Conservation (phyloP, 768 basidiomycete species). For the Rubroboletus pulcherrimus region DNA sequence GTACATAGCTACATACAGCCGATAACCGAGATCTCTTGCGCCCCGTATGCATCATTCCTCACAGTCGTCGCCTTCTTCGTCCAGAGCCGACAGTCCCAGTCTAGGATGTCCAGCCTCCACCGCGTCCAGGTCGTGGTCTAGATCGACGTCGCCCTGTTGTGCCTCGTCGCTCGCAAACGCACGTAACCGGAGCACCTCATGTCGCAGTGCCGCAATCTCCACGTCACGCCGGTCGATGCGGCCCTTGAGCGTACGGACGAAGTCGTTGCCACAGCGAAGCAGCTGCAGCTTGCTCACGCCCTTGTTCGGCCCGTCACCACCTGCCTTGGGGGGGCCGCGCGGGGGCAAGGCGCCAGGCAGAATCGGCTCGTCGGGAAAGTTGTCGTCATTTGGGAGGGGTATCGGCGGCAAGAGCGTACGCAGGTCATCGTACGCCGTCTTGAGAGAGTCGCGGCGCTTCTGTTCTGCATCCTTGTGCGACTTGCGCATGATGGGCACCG, state of each 20-base stretch:
- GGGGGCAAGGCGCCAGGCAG: conserved; percentile 89
- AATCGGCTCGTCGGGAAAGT: conserved; percentile 65
- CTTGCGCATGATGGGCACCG: conserved; percentile 57
- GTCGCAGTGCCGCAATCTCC: conserved; percentile 65
- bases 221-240: conserved; percentile 77
- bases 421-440: conserved; percentile 87
- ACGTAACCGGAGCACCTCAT: conserved; percentile 62
- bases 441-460: conserved; percentile 93
- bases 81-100: conserved; percentile 24
- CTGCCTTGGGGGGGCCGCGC: conserved; percentile 79
- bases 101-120: conserved; percentile 19
- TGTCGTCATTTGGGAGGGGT: conserved; percentile 73
- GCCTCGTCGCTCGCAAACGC: conserved; percentile 26
- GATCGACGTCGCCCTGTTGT: conserved; percentile 23
- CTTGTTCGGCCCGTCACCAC: conserved; percentile 90
- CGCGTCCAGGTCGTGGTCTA: conserved; percentile 30
- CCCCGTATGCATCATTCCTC: conserved; percentile 16
- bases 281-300: conserved; percentile 92
- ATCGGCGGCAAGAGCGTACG: conserved; percentile 84
- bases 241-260: conserved; percentile 69
- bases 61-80: conserved; percentile 33
- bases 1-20: conserved; percentile 4
- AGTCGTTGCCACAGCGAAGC: conserved; percentile 88
- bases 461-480: conserved; percentile 98
- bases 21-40: not conserved